Base-by-base conservation (phyloP, 2,329 filamentous ascomycete genomes). In the Nemania sp. region DNA sequence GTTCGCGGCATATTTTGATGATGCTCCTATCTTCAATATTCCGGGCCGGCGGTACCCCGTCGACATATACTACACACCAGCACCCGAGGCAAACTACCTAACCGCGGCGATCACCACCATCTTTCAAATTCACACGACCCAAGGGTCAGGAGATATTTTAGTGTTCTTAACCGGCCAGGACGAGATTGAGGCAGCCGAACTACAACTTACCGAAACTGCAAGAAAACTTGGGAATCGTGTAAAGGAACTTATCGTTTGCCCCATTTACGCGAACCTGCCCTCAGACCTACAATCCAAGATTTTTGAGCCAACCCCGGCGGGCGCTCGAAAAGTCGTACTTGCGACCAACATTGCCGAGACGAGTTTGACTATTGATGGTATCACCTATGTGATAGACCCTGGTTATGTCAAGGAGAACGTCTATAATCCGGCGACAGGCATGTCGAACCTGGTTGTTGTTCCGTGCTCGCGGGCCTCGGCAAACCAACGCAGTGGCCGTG, bases 341-440 rank as follows among this genome's bases (percentile, higher is more conserved):
- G 91, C 93, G 0, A 97, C 94, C 2, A 99, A 99, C 68, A 97
- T 99, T 70, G 94, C 94, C 2, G 94, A 99, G 71, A 99, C 94
- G 0, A 91, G 86, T 77, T 75, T 99, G 66, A 99, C 94, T 0
- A 96, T 99, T 53, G 92, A 97, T 68, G 93, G 92, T 14, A 96
- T 97, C 55, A 89, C 93, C 7, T 97, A 95, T 69, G 94, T 97
- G 30, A 96, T 97, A 55, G 94, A 99, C 64, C 90, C 90, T 0
- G 94, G 94, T 0, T 96, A 95, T 61, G 91, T 94, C 59, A 99
- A 99, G 71, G 91, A 97, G 68, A 96, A 96, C 63, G 83, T 92
- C 1, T 97, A 93, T 75, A 96, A 96, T 59, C 88, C 92, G 0
- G 84, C 88, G 1, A 96, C 90, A 0, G 92, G 92, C 50, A 96